These are phyloP conservation scores for Cladorrhinum sp. DNA, from an alignment of 2,329 filamentous ascomycete genomes.

Conservation along the genomic window DNA sequence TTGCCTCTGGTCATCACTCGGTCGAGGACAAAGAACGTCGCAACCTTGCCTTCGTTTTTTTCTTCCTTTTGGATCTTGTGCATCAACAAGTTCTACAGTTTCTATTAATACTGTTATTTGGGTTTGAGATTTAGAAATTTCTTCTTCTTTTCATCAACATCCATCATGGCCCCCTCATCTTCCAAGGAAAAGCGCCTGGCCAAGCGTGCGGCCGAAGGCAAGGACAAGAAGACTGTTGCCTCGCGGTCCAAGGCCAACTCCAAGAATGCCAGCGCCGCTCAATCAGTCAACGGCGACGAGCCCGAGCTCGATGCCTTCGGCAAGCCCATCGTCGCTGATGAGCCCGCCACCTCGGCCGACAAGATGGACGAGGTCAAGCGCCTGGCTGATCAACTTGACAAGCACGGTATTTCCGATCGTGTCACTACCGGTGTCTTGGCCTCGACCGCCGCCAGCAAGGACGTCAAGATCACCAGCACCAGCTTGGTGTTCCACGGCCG, in stretches of 20 bases:
- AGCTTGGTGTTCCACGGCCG: slow-evolving; percentile 97
- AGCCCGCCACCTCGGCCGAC: slow-evolving; percentile 65
- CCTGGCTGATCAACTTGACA: slow-evolving; percentile 89
- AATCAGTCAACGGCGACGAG: slow-evolving; percentile 63
- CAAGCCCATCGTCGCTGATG: slow-evolving; percentile 54
- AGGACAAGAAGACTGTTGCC: slow-evolving; percentile 68
- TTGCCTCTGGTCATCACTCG: slow-evolving; percentile 20
- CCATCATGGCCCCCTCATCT: slow-evolving; percentile 60
- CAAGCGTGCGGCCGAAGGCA: slow-evolving; percentile 69
- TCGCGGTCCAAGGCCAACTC: slow-evolving; percentile 64
- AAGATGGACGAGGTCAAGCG: slow-evolving; percentile 82
- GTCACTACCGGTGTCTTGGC: slow-evolving; percentile 96
- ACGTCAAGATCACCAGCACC: slow-evolving; percentile 94
- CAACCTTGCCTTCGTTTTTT: slow-evolving; percentile 10
- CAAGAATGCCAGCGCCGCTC: slow-evolving; percentile 60
- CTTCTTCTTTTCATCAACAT: not conserved
- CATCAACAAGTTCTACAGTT: slow-evolving; percentile 1
- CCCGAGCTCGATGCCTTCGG: slow-evolving; percentile 61
- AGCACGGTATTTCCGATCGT: slow-evolving; percentile 92
- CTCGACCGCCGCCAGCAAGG: slow-evolving; percentile 78
- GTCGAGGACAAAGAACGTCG: slow-evolving; percentile 17
- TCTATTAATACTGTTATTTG: slow-evolving; percentile 1
- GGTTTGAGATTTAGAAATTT: not conserved
- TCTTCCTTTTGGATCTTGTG: slow-evolving; percentile 15
- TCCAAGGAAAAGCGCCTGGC: slow-evolving; percentile 71